Conservation (phyloP, 2,329 filamentous ascomycete genomes). For the Fusarium graminum region DNA sequence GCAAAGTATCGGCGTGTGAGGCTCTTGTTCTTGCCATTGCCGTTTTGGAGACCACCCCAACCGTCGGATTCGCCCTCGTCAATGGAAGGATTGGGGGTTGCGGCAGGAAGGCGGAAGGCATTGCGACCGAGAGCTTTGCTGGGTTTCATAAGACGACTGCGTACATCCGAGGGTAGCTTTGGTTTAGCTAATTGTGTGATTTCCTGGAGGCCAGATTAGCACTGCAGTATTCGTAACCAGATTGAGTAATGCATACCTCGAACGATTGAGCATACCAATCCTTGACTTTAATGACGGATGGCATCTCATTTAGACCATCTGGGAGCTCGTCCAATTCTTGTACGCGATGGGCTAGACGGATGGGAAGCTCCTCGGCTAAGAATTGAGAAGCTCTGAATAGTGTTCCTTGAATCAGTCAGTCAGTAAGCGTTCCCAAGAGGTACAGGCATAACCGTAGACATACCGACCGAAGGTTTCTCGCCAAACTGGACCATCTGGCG, state of each 20-base stretch:
- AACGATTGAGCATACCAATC: conserved; percentile 99
- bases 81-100: conserved; percentile 91
- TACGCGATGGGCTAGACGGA: conserved; percentile 94
- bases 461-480: conserved; percentile 90
- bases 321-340: conserved; percentile 93
- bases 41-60: conserved; percentile 61
- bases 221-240: background rate
- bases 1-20: conserved; percentile 80
- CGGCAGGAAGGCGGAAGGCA: conserved; percentile 79
- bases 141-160: conserved; percentile 81
- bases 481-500: conserved; percentile 99
- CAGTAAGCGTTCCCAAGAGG: conserved; percentile 71
- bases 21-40: conserved; percentile 63
- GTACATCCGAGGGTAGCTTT: conserved; percentile 78
- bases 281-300: conserved; percentile 92
- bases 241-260: conserved; percentile 72
- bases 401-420: conserved; percentile 72
- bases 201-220: conserved; percentile 69
- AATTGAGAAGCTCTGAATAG: conserved; percentile 98
- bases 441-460: conserved; percentile 81
- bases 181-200: conserved; percentile 89
- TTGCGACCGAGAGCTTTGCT: conserved; percentile 67
- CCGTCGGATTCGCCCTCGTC: conserved; percentile 83
- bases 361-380: conserved; percentile 96
- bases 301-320: conserved; percentile 97